Base-by-base conservation (phyloP, 192 early-diverging fungal genomes). In the Phlyctochytrium arcticum region DNA sequence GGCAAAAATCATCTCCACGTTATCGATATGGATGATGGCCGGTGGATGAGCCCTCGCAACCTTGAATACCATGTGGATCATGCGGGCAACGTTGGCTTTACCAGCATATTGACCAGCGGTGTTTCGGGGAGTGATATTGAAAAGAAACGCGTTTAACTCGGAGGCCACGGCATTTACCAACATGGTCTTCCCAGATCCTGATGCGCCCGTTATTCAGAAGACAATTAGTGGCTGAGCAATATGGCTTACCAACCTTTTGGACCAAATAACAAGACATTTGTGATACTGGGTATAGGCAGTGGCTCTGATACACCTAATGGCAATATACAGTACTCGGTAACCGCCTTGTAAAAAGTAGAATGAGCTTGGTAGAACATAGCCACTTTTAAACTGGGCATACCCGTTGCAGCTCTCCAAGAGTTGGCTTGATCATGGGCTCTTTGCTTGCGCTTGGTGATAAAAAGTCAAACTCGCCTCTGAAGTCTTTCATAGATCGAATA, bases 61-160 rank as follows among this genome's bases (percentile, higher is more conserved):
- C 57, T 86, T 86, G 71, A 86, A 86, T 2, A 81, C 82, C 82
- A 85, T 86, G 79, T 86, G 82, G 44, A 86, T 36, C 82, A 86
- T 84, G 32, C 73, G 75, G 15, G 76, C 62, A 1, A 77, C 74
- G 10, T 70, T 72, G 24, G 75, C 42, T 60, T 86, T 86, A 47
- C 84, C 84, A 10, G 71, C 54, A 61, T 65, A 86, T 59, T 85
- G 84, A 17, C 84, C 82, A 24, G 77, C 78, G 0, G 84, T 83
- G 72, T 83, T 80, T 34, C 65, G 49, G 17, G 84, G 84, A 2
- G 78, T 71, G 27, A 86, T 46, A 60, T 85, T 85, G 67, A 86
- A 82, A 4, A 86, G 51, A 3, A 64, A 60, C n/a, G 82, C 81
- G 29, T 78, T 77, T 3, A 74, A 42, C 55, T 84, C 82, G 24